Evolutionary conservation across 2,329 filamentous ascomycete species (phyloP).

Genomic region (Teratosphaeria gauchensis): DNA sequence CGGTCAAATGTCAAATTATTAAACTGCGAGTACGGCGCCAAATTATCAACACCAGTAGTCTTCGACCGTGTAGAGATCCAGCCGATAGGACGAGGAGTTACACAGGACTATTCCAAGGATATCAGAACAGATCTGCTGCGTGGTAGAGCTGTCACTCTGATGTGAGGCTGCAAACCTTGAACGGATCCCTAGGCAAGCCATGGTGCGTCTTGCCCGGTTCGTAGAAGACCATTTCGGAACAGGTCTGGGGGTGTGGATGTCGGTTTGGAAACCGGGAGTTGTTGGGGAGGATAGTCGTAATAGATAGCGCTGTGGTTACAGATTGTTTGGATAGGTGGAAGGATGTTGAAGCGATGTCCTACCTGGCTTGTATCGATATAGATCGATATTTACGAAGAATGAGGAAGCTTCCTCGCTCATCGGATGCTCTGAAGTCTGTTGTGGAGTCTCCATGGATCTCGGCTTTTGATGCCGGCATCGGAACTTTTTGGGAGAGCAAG

Average conservation of each 20-base stretch:
- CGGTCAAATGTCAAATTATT: constrained; percentile 54
- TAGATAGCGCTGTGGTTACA: no score
- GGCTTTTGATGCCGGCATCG: not conserved
- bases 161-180: constrained; percentile 35
- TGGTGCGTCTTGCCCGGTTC: constrained; percentile 44
- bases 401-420: not conserved
- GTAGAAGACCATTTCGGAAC: constrained; percentile 37
- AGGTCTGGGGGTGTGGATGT: no score
- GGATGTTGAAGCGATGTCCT: not conserved
- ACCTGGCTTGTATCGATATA: not conserved
- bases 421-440: not conserved
- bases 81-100: constrained; percentile 52
- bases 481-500: not conserved
- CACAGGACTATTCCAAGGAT: constrained; percentile 38
- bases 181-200: constrained; percentile 44
- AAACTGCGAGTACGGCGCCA: constrained; percentile 54
- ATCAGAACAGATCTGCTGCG: not conserved
- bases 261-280: not conserved
- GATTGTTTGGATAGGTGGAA: no score
- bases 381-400: not conserved
- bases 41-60: constrained; percentile 39
- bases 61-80: constrained; percentile 50
- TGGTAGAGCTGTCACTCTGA: not conserved
- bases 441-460: not conserved
- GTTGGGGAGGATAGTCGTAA: not conserved